These are phyloP conservation scores for Sesbania bispinosa DNA, from an alignment of 306 rosid species.

Conservation along the genomic window DNA sequence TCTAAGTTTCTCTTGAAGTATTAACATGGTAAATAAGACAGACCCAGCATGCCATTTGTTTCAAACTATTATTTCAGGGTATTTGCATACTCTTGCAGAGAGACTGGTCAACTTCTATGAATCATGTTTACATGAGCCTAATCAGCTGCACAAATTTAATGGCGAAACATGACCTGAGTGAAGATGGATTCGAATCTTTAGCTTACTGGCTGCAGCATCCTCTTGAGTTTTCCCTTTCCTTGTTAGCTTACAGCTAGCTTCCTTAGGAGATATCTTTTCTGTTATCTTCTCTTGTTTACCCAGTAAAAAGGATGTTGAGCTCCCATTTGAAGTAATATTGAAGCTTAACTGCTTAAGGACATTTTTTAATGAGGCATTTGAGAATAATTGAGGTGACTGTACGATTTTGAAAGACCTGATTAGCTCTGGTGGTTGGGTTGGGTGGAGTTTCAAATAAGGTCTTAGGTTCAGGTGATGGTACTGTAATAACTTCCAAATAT, in stretches of 20 bases:
- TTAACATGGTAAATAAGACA: neutral
- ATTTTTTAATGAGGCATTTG: neutral
- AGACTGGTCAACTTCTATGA: neutral
- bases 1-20: neutral
- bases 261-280: neutral
- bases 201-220: neutral
- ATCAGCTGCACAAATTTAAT: neutral
- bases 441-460: neutral
- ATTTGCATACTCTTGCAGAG: too few species aligned
- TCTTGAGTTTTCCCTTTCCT: neutral
- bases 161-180: neutral
- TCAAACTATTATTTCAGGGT: too few species aligned
- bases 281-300: neutral
- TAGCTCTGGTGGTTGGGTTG: neutral
- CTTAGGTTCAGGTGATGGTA: neutral
- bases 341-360: neutral
- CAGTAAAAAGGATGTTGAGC: neutral
- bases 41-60: neutral
- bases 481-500: neutral
- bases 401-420: neutral
- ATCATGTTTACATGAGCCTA: neutral
- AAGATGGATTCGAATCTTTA: neutral
- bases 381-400: neutral
- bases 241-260: neutral
- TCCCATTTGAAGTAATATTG: neutral